Base-by-base conservation (phyloP, 2,329 filamentous ascomycete species). In the Colletotrichum viniferum region DNA sequence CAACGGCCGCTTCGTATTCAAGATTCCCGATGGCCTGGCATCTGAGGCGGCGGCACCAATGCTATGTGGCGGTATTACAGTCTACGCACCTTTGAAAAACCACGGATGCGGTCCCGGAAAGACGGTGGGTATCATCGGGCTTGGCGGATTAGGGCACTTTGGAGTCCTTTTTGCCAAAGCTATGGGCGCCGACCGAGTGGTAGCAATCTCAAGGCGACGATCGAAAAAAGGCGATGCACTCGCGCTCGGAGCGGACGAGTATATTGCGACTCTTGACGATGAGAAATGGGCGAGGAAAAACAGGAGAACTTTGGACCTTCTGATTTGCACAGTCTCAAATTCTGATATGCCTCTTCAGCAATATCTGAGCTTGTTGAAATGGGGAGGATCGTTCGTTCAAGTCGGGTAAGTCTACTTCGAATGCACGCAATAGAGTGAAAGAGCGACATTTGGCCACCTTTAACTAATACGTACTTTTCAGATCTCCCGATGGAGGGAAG, bases 71-170 rank as follows among this genome's bases (percentile, higher is more conserved):
- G 93, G 94, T 10, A 88, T 95, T 28, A 95, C 94, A 0, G 86
- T 93, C 4, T 95, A 88, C 80, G 86, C 88, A 13, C 93, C 94
- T 1, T 82, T 95, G 70, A 88, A 86, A 78, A 87, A 90, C 69
- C 90, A 94, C 77, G 92, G 91, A 3, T 90, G 88, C 60, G 94
- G 93, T 0, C 92, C 92, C 0, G 93, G 93, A 3, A 94, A 93
- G 84, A 87, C 83, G 5, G 92, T 95, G 4, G 93, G 92, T 0
- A 90, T 95, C 73, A 85, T 95, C 30, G 93, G 93, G 1, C 86
- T 95, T 28, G 93, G 93, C 4, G 93, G 93, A 2, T 82, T 95
- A 1, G 93, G 93, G 0, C 93, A 95, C 82, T 92, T 94, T 77
- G 94, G 90, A 4, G 83, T 95, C 14, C 83, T 94, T 60, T 94